Percentiles rank a stretch among this genome's conserved stretches.
These are phyloP conservation scores for Thelonectria rubi DNA, from an alignment of 2,329 filamentous ascomycete genomes.

Conservation along the genomic window DNA sequence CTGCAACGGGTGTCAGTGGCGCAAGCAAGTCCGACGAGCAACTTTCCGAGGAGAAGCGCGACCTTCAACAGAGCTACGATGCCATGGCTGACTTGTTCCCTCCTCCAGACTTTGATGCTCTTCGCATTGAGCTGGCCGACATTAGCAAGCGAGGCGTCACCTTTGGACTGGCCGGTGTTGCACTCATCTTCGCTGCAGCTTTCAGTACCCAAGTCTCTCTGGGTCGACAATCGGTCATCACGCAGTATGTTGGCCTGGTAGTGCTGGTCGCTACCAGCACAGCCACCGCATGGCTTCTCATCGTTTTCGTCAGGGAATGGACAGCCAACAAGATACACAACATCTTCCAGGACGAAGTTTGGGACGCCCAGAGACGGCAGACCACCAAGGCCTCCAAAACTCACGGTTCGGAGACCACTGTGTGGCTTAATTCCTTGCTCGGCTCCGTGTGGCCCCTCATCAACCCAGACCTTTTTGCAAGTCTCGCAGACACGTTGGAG, in stretches of 20 bases:
- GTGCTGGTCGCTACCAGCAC: slow-evolving; percentile 40
- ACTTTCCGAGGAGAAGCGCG: slow-evolving; percentile 47
- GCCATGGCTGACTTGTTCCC: slow-evolving; percentile 57
- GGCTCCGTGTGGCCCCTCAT: slow-evolving; percentile 77
- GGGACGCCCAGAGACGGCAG: slow-evolving; percentile 69
- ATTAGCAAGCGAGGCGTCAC: slow-evolving; percentile 49
- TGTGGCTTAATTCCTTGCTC: slow-evolving; percentile 77
- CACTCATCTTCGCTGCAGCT: slow-evolving; percentile 44
- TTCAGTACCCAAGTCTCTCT: slow-evolving; percentile 38
- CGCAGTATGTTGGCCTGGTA: slow-evolving; percentile 39
- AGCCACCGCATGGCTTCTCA: slow-evolving; percentile 46
- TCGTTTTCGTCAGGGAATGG: slow-evolving; percentile 65
- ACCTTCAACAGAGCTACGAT: slow-evolving; percentile 51
- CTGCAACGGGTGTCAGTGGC: slow-evolving; percentile 50
- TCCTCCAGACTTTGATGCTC: slow-evolving; percentile 56
- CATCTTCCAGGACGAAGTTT: slow-evolving; percentile 74
- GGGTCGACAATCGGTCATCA: slow-evolving; percentile 27
- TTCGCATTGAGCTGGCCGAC: slow-evolving; percentile 46
- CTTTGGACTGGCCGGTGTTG: slow-evolving; percentile 49
- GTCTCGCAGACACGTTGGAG: slow-evolving; percentile 75
- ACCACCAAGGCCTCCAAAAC: slow-evolving; percentile 53
- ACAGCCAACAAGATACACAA: slow-evolving; percentile 67
- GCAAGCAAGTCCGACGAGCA: slow-evolving; percentile 53
- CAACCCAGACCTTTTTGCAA: slow-evolving; percentile 78
- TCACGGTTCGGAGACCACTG: slow-evolving; percentile 68